A percentile compares a stretch with the other conserved stretches of the same genome.
phyloP scores from a whole-genome alignment of 176 grass and related monocot species.

The Oryza nivara region DNA sequence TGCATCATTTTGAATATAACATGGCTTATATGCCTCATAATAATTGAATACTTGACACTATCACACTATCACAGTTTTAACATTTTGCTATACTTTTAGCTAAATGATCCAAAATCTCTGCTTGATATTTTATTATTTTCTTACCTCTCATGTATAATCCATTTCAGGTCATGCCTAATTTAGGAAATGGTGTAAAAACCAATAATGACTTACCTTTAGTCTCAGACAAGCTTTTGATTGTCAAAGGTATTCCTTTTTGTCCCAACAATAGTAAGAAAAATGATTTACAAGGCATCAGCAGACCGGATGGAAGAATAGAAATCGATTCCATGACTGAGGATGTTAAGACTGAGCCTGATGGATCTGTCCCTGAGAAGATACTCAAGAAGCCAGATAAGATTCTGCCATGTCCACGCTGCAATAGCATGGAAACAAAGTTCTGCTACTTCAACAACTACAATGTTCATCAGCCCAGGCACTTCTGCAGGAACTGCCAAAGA shows the following conservation, averaged over 20 bases:
- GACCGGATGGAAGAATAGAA: constrained; percentile 34
- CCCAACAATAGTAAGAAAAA: constrained; percentile 38
- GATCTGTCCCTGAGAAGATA: constrained; percentile 47
- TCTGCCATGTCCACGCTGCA: constrained; percentile 78
- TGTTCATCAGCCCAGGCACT: constrained; percentile 88
- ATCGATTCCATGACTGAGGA: constrained; percentile 41
- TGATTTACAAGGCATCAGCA: constrained; percentile 28
- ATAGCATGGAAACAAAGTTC: constrained; percentile 94
- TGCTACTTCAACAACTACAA: constrained; percentile 98
- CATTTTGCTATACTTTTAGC: neutral
- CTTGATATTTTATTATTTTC: constrained; percentile 1
- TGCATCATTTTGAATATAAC: constrained; percentile 2
- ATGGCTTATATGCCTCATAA: neutral
- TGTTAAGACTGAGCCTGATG: constrained; percentile 39
- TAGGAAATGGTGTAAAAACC: constrained; percentile 31
- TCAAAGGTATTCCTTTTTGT: constrained; percentile 22
- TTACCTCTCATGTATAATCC: neutral
- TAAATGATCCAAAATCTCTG: constrained; percentile 3
- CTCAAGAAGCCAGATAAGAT: constrained; percentile 77
- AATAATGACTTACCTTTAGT: constrained; percentile 30
- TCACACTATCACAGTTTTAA: neutral
- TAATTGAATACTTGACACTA: neutral
- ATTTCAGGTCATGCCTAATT: constrained; percentile 42
- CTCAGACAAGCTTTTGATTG: constrained; percentile 32
- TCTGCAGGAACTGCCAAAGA: constrained; percentile 80